A percentile compares a stretch with the other conserved stretches of the same genome.
These are phyloP conservation scores for Fusarium sp. DNA, from an alignment of 2,329 filamentous ascomycete species.

Conservation along the genomic window DNA sequence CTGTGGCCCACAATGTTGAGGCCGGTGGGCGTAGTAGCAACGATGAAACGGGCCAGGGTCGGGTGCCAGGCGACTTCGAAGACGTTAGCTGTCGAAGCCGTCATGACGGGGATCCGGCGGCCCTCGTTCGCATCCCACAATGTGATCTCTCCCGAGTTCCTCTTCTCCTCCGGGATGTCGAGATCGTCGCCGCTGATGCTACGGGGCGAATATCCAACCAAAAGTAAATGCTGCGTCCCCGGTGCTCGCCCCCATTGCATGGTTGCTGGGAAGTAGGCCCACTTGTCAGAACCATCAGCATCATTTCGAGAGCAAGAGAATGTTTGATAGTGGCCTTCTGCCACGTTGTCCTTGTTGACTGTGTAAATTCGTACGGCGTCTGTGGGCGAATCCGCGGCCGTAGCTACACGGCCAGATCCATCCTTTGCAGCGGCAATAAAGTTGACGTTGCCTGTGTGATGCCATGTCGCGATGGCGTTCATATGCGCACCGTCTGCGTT, in stretches of 20 bases:
- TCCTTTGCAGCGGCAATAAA: constrained; percentile 72
- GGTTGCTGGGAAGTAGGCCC: constrained; percentile 76
- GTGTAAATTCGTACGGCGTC: constrained; percentile 72
- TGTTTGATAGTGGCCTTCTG: constrained; percentile 54
- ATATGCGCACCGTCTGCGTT: constrained; percentile 58
- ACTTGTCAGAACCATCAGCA: constrained; percentile 60
- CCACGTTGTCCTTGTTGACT: constrained; percentile 56
- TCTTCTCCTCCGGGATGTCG: constrained; percentile 72
- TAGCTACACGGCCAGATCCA: constrained; percentile 67
- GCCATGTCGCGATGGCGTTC: constrained; percentile 64
- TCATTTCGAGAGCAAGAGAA: constrained; percentile 61
- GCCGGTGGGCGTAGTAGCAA: constrained; percentile 69
- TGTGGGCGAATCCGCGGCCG: constrained; percentile 69
- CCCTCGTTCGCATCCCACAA: constrained; percentile 69
- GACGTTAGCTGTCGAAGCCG: constrained; percentile 71
- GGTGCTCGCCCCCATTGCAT: constrained; percentile 72
- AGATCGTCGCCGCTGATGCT: constrained; percentile 67
- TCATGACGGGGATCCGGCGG: constrained; percentile 63
- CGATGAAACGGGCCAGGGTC: constrained; percentile 66
- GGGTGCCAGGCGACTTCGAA: constrained; percentile 79
- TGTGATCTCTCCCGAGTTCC: constrained; percentile 72
- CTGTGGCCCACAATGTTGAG: constrained; percentile 59
- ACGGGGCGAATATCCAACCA: constrained; percentile 76
- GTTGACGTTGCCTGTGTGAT: constrained; percentile 72
- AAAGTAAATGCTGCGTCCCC: constrained; percentile 65